Evolutionary conservation across 345 rosid species (phyloP).

Genomic region (Garcia nutans): DNA sequence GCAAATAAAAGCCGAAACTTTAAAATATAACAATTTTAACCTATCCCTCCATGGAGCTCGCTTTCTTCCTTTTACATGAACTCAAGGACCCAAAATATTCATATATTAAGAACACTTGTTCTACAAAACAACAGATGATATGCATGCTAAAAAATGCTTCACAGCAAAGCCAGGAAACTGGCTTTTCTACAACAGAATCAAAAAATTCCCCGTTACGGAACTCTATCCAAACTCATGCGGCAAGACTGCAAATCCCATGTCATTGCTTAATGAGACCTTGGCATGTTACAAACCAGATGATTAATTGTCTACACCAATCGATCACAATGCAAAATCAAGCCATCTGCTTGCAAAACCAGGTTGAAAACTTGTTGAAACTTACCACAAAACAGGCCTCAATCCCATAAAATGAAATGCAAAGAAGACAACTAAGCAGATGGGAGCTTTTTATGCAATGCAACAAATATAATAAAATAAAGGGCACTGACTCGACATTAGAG

Average conservation of each 20-base stretch:
- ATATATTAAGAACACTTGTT: not conserved
- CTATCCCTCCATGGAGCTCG: not conserved
- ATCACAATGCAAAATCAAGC: not conserved
- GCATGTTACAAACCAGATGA: not conserved
- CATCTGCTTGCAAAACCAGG: slow-evolving; percentile 13
- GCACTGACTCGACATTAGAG: not conserved
- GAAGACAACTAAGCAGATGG: not conserved
- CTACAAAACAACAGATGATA: slow-evolving; percentile 2
- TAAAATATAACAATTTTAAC: not conserved
- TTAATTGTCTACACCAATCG: not conserved
- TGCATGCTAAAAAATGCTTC: not conserved
- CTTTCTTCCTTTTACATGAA: not conserved
- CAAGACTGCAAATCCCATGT: slow-evolving; percentile 3
- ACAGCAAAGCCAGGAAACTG: slow-evolving; percentile 7
- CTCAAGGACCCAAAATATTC: slow-evolving; percentile 8
- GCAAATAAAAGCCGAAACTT: not conserved
- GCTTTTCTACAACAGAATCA: not conserved
- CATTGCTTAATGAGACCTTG: not conserved
- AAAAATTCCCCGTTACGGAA: not conserved
- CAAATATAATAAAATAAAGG: not conserved
- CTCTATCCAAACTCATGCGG: not conserved
- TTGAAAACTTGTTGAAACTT: slow-evolving; percentile 7
- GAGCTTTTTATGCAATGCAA: not conserved
- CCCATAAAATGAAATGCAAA: not conserved
- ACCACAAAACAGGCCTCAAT: slow-evolving; percentile 3